A percentile compares a stretch with the other conserved stretches of the same genome.
These are phyloP conservation scores for Collybiopsis luxurians DNA, from an alignment of 768 basidiomycete genomes.

Conservation along the genomic window DNA sequence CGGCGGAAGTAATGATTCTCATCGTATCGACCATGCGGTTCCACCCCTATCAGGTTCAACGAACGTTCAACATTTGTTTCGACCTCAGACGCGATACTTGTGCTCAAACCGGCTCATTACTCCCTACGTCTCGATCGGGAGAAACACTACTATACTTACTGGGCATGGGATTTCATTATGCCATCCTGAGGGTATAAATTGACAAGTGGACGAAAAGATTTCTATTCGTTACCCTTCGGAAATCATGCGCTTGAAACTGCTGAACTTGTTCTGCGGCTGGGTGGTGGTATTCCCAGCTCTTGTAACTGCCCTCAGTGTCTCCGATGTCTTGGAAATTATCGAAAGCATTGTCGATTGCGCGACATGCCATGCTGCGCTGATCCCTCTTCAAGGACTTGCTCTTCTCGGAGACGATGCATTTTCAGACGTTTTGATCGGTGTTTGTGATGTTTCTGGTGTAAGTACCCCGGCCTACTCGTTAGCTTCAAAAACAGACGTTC, in stretches of 20 bases:
- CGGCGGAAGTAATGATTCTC: no score
- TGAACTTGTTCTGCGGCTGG: not conserved
- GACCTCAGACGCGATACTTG: no score
- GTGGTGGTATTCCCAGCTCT: not conserved
- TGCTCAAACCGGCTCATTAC: no score
- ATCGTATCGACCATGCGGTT: no score
- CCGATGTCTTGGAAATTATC: slow-evolving; percentile 19
- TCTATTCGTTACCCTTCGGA: not conserved
- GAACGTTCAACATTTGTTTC: no score
- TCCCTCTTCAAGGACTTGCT: slow-evolving; percentile 29
- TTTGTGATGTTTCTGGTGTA: slow-evolving; percentile 24
- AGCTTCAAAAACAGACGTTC: not conserved
- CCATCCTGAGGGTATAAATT: not conserved
- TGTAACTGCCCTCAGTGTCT: not conserved
- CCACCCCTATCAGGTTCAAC: no score
- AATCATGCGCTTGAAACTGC: not conserved
- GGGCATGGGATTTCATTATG: not conserved
- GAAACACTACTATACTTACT: no score
- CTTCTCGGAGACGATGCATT: slow-evolving; percentile 28
- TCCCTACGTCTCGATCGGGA: not conserved
- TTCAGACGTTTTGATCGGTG: slow-evolving; percentile 19
- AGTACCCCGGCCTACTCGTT: not conserved
- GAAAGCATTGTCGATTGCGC: slow-evolving; percentile 23
- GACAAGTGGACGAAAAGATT: not conserved
- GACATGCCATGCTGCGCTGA: slow-evolving; percentile 26